These are phyloP conservation scores for Pichia cephalocereana DNA, from an alignment of 805 yeast species.

Conservation along the genomic window DNA sequence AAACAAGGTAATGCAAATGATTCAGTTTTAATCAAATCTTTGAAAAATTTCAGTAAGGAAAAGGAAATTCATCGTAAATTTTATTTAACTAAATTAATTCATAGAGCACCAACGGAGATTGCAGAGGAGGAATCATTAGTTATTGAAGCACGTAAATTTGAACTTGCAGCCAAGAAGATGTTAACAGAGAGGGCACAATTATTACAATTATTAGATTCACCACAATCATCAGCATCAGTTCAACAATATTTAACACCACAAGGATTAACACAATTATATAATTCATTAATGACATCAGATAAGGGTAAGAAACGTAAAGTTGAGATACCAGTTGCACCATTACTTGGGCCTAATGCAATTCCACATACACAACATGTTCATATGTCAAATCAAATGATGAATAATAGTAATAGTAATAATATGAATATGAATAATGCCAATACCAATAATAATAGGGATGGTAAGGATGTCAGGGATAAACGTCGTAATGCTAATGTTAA, in stretches of 20 bases:
- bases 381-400: slow-evolving; percentile 12
- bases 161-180: slow-evolving; percentile 84
- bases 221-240: slow-evolving; percentile 68
- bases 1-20: slow-evolving; percentile 30
- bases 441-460: slow-evolving; percentile 10
- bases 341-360: slow-evolving; percentile 47
- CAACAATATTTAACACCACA: slow-evolving; percentile 75
- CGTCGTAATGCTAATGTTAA: neutral
- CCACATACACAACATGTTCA: slow-evolving; percentile 30
- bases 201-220: slow-evolving; percentile 75
- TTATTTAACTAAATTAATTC: slow-evolving; percentile 66
- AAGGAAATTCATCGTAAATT: slow-evolving; percentile 74
- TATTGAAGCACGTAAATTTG: slow-evolving; percentile 87
- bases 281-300: slow-evolving; percentile 61
- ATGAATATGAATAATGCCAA: slow-evolving; percentile 6
- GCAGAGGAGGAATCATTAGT: slow-evolving; percentile 96
- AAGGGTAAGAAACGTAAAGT: slow-evolving; percentile 49
- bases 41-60: slow-evolving; percentile 55
- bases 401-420: slow-evolving; percentile 5
- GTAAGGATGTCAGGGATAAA: slow-evolving; percentile 7
- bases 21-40: slow-evolving; percentile 43
- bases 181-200: slow-evolving; percentile 73
- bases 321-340: slow-evolving; percentile 48
- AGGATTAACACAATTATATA: slow-evolving; percentile 81
- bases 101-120: slow-evolving; percentile 89